Conservation (phyloP, 139 green algal species). For the Edaphochlamys debaryana region DNA sequence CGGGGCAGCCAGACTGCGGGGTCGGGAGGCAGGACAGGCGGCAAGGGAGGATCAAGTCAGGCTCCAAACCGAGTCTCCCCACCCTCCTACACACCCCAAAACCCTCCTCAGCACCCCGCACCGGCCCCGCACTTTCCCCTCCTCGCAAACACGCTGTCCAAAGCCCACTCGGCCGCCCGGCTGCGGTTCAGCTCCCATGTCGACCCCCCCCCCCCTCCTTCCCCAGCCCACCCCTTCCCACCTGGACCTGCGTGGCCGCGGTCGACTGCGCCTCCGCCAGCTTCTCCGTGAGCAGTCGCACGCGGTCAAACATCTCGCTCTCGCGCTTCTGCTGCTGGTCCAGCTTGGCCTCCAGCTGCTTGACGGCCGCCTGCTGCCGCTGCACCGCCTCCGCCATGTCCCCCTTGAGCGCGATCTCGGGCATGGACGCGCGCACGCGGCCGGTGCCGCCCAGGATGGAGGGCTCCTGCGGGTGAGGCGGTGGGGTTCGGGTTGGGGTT, state of each 20-base stretch:
- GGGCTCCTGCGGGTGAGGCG: constrained; percentile 23
- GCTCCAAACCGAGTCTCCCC: no score
- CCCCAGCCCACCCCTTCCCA: no score
- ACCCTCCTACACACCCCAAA: no score
- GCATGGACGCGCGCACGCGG: constrained; percentile 1
- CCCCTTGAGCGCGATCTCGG: not conserved
- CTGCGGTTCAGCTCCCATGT: no score
- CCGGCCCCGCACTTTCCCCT: no score
- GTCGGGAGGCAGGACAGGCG: not conserved
- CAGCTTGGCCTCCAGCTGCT: constrained; percentile 15
- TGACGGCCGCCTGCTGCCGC: constrained; percentile 20
- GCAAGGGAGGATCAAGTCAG: no score
- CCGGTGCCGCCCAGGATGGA: not conserved
- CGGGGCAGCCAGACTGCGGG: constrained; percentile 28
- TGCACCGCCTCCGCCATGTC: constrained; percentile 19
- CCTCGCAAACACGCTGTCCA: no score
- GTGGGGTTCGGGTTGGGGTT: no score
- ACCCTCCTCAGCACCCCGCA: no score
- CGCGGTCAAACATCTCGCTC: constrained; percentile 27
- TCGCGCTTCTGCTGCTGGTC: constrained; percentile 32
- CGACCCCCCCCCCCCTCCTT: no score
- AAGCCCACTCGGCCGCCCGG: no score
- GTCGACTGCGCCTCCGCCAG: constrained; percentile 18
- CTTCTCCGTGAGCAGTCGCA: constrained; percentile 35
- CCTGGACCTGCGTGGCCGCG: constrained; percentile 2